Conservation (phyloP, 805 yeast species). For the Cyberlindnera petersonii region DNA sequence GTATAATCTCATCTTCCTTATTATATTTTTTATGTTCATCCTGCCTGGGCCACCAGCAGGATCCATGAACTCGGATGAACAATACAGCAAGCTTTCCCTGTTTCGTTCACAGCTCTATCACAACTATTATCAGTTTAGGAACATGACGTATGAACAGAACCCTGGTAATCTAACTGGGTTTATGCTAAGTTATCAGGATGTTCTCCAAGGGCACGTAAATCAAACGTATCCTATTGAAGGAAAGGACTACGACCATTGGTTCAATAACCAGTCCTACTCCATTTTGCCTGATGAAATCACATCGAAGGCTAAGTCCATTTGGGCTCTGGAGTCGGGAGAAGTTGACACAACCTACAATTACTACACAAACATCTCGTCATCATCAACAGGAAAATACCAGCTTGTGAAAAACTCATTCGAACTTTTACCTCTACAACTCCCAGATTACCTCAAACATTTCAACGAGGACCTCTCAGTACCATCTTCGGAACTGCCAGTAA, state of each 20-base stretch:
- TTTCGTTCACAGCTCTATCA: slow-evolving; percentile 34
- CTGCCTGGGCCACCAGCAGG: slow-evolving; percentile 39
- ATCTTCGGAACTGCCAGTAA: slow-evolving; percentile 4
- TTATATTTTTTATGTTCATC: slow-evolving; percentile 32
- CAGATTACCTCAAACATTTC: slow-evolving; percentile 20
- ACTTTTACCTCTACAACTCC: slow-evolving; percentile 22
- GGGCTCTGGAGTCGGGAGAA: slow-evolving; percentile 38
- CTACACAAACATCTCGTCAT: slow-evolving; percentile 47
- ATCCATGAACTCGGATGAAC: slow-evolving; percentile 28
- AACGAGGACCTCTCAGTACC: slow-evolving; percentile 14
- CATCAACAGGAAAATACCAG: slow-evolving; percentile 40
- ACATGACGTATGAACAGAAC: slow-evolving; percentile 45
- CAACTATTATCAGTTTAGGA: slow-evolving; percentile 33
- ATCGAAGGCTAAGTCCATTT: slow-evolving; percentile 43
- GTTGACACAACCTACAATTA: slow-evolving; percentile 16
- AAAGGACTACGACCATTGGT: slow-evolving; percentile 40
- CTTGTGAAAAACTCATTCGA: slow-evolving; percentile 17
- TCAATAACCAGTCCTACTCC: slow-evolving; percentile 48
- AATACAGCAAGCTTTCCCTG: slow-evolving; percentile 35
- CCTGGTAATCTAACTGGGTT: slow-evolving; percentile 76
- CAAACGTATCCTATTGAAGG: slow-evolving; percentile 57
- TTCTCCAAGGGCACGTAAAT: slow-evolving; percentile 38
- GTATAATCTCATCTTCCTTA: slow-evolving; percentile 23
- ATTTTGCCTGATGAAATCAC: slow-evolving; percentile 60
- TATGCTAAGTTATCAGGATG: slow-evolving; percentile 60